phyloP scores from a whole-genome alignment of 495 filamentous ascomycete species.

The Emericellopsis terricola region DNA sequence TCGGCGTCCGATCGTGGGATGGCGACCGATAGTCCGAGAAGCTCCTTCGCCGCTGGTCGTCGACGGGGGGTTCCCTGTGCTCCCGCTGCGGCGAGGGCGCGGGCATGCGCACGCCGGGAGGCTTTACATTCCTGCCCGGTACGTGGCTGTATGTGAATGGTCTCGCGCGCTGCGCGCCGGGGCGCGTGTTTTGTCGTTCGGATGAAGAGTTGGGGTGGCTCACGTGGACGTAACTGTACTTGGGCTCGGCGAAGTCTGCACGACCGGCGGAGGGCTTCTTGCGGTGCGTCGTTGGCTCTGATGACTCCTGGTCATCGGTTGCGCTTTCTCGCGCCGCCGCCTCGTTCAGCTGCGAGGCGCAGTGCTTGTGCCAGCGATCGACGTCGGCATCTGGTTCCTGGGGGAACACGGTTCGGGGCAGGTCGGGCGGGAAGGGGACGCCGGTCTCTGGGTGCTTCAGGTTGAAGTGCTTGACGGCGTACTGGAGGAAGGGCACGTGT shows the following conservation, averaged over 20 bases:
- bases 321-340: slow-evolving; percentile 11
- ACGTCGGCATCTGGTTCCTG: slow-evolving; percentile 56
- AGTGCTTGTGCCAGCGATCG: slow-evolving; percentile 65
- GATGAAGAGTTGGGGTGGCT: not conserved
- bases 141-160: slow-evolving; percentile 14
- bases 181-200: not conserved
- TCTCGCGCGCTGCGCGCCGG: not conserved
- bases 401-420: slow-evolving; percentile 66
- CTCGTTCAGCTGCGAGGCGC: slow-evolving; percentile 35
- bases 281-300: not conserved
- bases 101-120: slow-evolving; percentile 6
- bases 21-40: slow-evolving; percentile 12
- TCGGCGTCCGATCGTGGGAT: too few relatives aligned
- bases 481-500: slow-evolving; percentile 69
- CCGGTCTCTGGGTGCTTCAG: slow-evolving; percentile 57
- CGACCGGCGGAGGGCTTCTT: too few relatives aligned
- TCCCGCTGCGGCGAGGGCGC: slow-evolving; percentile 4
- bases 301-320: slow-evolving; percentile 2
- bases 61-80: slow-evolving; percentile 8
- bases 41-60: slow-evolving; percentile 9
- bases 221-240: not conserved
- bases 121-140: slow-evolving; percentile 4
- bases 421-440: slow-evolving; percentile 50
- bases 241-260: slow-evolving; percentile 7
- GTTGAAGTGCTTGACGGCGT: slow-evolving; percentile 57